Conservation (phyloP, 371 early-diverging fungal genomes). For the Zychaea mexicana region DNA sequence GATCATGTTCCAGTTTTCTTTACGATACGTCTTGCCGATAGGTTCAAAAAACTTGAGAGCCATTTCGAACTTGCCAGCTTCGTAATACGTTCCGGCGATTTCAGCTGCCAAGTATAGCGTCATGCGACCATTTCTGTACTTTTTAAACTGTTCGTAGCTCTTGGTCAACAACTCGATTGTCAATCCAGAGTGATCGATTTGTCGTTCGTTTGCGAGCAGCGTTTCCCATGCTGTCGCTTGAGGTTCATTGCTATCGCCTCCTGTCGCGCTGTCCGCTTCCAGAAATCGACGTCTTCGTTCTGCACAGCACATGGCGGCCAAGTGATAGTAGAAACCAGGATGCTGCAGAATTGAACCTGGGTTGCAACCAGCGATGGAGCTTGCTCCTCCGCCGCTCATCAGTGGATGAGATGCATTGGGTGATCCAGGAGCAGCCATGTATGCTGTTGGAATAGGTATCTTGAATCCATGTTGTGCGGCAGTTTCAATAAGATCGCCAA, state of each 20-base stretch:
- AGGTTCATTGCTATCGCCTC: background rate
- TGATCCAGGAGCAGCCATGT: slow-evolving; percentile 18
- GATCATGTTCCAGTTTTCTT: slow-evolving; percentile 80
- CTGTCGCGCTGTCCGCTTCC: slow-evolving; percentile 33
- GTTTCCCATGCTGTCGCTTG: background rate
- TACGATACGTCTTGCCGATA: slow-evolving; percentile 87
- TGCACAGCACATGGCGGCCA: slow-evolving; percentile 79
- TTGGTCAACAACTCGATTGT: slow-evolving; percentile 85
- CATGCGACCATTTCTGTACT: slow-evolving; percentile 73
- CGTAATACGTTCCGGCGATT: slow-evolving; percentile 83
- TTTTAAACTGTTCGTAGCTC: slow-evolving; percentile 87
- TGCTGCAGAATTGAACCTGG: slow-evolving; percentile 78
- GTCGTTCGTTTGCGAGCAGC: slow-evolving; percentile 39
- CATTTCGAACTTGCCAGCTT: slow-evolving; percentile 80
- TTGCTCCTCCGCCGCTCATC: slow-evolving; percentile 8
- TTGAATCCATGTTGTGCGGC: slow-evolving; percentile 71
- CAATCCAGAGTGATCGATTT: slow-evolving; percentile 65
- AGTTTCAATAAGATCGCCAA: slow-evolving; percentile 77
- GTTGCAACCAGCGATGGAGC: slow-evolving; percentile 36
- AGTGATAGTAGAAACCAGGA: slow-evolving; percentile 83
- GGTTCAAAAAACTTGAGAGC: slow-evolving; percentile 88
- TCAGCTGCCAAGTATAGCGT: slow-evolving; percentile 85
- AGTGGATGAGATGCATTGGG: slow-evolving; percentile 27
- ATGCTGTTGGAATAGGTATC: slow-evolving; percentile 60
- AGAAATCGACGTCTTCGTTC: slow-evolving; percentile 67